These are phyloP conservation scores for Megacollybia marginata DNA, from an alignment of 768 basidiomycete genomes.

Conservation along the genomic window DNA sequence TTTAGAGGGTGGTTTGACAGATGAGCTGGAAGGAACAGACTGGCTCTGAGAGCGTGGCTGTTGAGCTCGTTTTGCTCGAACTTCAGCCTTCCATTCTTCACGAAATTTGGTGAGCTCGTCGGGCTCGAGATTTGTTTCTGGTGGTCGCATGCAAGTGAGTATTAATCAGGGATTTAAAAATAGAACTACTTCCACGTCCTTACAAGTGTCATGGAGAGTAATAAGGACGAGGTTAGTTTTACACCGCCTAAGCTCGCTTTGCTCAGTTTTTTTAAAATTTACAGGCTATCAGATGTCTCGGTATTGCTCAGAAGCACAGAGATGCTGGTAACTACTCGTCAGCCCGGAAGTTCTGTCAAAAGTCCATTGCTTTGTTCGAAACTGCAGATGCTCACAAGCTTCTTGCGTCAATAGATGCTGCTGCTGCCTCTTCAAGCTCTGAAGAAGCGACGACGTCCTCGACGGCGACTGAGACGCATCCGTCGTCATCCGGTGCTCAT, in stretches of 20 bases:
- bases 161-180: not conserved
- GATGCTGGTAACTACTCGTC: conserved; percentile 64
- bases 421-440: conserved; percentile 35
- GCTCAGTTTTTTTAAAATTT: conserved; percentile 19
- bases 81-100: conserved; percentile 66
- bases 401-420: conserved; percentile 57
- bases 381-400: conserved; percentile 70
- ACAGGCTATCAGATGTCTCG: conserved; percentile 63
- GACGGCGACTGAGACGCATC: conserved; percentile 57
- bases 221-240: conserved; percentile 53
- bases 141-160: not conserved
- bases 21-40: conserved; percentile 1
- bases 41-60: not conserved
- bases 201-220: conserved; percentile 58
- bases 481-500: conserved; percentile 66
- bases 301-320: conserved; percentile 71
- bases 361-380: conserved; percentile 76
- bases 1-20: not conserved
- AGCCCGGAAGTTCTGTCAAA: conserved; percentile 85
- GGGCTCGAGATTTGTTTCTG: conserved; percentile 27
- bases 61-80: conserved; percentile 29
- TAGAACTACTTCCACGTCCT: not conserved
- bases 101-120: conserved; percentile 65
- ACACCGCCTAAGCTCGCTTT: too few relatives aligned
- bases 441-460: conserved; percentile 30